Base-by-base conservation (phyloP, 2,329 filamentous ascomycete genomes). In the Nannizziopsis arthrosporioides region DNA sequence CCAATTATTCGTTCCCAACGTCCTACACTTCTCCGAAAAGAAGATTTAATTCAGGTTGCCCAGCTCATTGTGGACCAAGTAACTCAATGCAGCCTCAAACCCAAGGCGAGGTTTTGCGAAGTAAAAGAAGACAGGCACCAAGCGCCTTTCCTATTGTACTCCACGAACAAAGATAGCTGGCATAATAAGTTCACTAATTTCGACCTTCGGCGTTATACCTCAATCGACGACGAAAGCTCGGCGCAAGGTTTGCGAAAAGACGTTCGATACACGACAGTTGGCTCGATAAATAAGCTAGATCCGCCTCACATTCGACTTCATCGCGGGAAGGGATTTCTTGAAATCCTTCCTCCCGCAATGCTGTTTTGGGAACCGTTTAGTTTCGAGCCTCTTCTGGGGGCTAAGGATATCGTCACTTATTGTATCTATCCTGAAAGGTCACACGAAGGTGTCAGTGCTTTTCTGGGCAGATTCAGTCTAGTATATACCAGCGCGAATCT, bases 331-430 rank as follows among this genome's bases (percentile, higher is more conserved):
- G 67, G 68, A 34, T 68, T 64, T 6, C 69, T 78, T 59, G 76
- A 79, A 53, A 63, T 78, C 43, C 65, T 79, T 11, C 73, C 77
- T 2, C 67, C 77, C 7, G 73, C 76, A 3, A 58, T 80, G 42
- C 63, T 68, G 2, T 81, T 81, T 55, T 81, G 78, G 78, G 77
- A 81, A 53, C 70, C 74, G 1, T 70, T 81, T 36, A 75, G 74
- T 14, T 63, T 82, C 8, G 72, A 73, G 36, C 78, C 78, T 31
- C 68, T 70, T 35, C 72, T 69, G 56, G 73, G 75, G 1, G 51
- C 68, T 1, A 81, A 81, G 57, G 69, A 80, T 56, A 61, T 81
- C n/a, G 69, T 72, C 17, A 68, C 73, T 0, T 77, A 77, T 56
- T 77, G 75, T 54, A 64, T 82, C 8, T 73, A 74, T 54, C 77